These are phyloP conservation scores for Candida labiduridarum DNA, from an alignment of 1,139 yeast species.

Conservation along the genomic window DNA sequence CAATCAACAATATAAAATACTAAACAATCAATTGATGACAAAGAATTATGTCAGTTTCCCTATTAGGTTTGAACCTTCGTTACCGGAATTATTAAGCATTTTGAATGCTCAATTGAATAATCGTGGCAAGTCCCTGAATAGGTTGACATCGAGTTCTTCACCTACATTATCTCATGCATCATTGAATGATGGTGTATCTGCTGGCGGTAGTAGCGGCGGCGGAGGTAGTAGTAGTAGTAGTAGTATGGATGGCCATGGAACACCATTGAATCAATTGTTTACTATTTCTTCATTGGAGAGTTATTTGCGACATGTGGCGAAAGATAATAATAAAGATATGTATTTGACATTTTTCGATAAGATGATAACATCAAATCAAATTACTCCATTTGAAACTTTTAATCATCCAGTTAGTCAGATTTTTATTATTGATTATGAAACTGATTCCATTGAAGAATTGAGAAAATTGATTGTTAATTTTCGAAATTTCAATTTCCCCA, in stretches of 20 bases:
- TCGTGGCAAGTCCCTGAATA: neutral
- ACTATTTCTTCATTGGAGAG: constrained; percentile 44
- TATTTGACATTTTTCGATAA: constrained; percentile 63
- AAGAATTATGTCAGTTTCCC: constrained; percentile 48
- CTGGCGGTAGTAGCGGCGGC: neutral
- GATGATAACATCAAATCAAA: constrained; percentile 59
- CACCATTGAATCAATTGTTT: constrained; percentile 32
- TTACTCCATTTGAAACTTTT: constrained; percentile 84
- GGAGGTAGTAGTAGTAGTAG: no score
- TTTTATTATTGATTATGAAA: constrained; percentile 56
- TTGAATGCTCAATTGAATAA: constrained; percentile 21
- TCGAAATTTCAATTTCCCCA: constrained; percentile 52
- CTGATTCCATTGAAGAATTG: constrained; percentile 53
- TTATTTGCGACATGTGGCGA: constrained; percentile 26
- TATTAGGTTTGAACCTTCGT: constrained; percentile 44
- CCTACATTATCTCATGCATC: constrained; percentile 10
- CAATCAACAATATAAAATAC: constrained; percentile 40
- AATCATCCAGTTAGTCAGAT: constrained; percentile 87
- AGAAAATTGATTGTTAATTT: constrained; percentile 42
- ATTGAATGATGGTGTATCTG: constrained; percentile 10
- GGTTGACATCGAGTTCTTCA: constrained; percentile 6
- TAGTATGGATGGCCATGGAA: neutral
- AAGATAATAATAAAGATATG: constrained; percentile 27
- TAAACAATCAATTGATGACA: constrained; percentile 45
- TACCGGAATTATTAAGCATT: constrained; percentile 43